These are phyloP conservation scores for Candida dajiaensis DNA, from an alignment of 805 yeast species.

Conservation along the genomic window DNA sequence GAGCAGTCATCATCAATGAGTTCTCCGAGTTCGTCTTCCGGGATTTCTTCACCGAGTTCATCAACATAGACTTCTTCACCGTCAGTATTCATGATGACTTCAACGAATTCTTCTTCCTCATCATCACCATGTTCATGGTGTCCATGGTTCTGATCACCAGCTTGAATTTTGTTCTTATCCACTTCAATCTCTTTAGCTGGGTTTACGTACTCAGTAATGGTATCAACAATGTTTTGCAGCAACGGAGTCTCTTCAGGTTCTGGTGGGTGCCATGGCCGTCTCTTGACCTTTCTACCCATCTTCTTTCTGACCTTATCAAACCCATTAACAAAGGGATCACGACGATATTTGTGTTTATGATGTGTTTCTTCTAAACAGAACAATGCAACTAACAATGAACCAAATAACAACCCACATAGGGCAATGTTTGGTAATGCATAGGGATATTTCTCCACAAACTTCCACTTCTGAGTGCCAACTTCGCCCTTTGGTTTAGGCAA, in stretches of 20 bases:
- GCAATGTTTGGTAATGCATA: constrained; percentile 15
- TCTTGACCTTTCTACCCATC: constrained; percentile 1
- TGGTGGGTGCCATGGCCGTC: not conserved
- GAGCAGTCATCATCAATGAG: not conserved
- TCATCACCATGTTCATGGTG: not conserved
- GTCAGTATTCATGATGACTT: not conserved
- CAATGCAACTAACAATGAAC: constrained; percentile 6
- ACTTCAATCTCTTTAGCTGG: not conserved
- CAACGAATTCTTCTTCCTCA: not conserved
- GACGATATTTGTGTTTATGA: constrained; percentile 12
- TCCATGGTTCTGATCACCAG: not conserved
- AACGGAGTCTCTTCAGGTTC: not conserved
- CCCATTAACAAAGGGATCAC: constrained; percentile 11
- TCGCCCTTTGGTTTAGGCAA: not conserved
- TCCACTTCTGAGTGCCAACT: not conserved
- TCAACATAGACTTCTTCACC: not conserved
- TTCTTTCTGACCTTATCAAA: constrained; percentile 6
- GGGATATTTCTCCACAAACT: constrained; percentile 7
- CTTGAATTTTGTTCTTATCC: not conserved
- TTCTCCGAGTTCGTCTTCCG: not conserved
- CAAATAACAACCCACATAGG: constrained; percentile 4
- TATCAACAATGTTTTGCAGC: not conserved
- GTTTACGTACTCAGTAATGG: not conserved
- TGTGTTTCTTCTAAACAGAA: constrained; percentile 17
- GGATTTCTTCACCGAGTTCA: not conserved